Conservation (phyloP, 208 protist species). For the Trypanosoma lewisi region DNA sequence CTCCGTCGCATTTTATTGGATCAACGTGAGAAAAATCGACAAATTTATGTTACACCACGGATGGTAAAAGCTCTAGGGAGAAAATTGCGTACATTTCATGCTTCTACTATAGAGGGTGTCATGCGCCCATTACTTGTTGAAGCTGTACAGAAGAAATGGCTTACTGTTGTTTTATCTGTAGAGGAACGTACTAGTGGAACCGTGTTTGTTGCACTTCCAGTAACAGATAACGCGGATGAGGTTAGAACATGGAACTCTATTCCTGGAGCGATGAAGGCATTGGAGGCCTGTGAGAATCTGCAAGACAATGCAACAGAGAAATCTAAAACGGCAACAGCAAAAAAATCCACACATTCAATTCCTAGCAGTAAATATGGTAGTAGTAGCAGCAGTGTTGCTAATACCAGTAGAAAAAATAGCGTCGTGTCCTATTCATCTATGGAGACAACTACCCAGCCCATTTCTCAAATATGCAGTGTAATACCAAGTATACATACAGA, state of each 20-base stretch:
- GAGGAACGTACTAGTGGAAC: slow-evolving; percentile 23
- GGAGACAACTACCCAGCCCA: background rate
- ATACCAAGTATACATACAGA: background rate
- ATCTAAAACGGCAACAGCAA: background rate
- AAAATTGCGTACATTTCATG: slow-evolving; percentile 66
- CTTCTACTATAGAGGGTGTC: slow-evolving; percentile 66
- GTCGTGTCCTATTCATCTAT: background rate
- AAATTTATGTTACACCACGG: slow-evolving; percentile 50
- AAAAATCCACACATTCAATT: background rate
- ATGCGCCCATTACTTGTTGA: slow-evolving; percentile 56
- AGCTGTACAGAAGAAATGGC: slow-evolving; percentile 41
- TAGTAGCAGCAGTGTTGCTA: background rate
- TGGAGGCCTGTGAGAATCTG: slow-evolving; percentile 15
- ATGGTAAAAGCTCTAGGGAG: slow-evolving; percentile 49
- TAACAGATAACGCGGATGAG: background rate
- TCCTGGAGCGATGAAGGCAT: slow-evolving; percentile 1
- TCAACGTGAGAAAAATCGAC: slow-evolving; percentile 42
- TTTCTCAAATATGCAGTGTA: background rate
- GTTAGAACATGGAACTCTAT: slow-evolving; percentile 13
- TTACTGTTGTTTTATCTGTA: slow-evolving; percentile 57
- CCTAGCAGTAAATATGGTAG: background rate
- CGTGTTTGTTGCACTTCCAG: slow-evolving; percentile 21
- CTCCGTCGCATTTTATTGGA: slow-evolving; percentile 55
- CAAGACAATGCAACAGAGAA: background rate
- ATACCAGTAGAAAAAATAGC: background rate